A percentile compares a stretch with the other conserved stretches of the same genome.
phyloP scores from a whole-genome alignment of 805 yeast species.

The Metschnikowia aberdeeniae region DNA sequence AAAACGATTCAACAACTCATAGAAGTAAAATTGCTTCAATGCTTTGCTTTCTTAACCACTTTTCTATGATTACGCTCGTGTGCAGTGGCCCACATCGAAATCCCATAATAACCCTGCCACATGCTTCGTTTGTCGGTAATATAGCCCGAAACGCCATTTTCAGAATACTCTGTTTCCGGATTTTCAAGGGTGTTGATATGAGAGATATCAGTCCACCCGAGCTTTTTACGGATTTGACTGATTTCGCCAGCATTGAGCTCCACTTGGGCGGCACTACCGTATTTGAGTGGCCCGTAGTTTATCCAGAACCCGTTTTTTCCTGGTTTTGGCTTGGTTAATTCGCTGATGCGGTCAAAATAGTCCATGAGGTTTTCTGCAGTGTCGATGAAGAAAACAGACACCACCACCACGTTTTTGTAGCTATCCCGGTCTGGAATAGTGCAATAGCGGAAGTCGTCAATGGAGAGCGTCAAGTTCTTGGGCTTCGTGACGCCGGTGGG shows the following conservation, averaged over 20 bases:
- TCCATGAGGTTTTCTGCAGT: slow-evolving; percentile 85
- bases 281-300: slow-evolving; percentile 87
- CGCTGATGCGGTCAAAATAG: slow-evolving; percentile 63
- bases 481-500: slow-evolving; percentile 37
- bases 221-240: slow-evolving; percentile 40
- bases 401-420: slow-evolving; percentile 50
- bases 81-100: slow-evolving; percentile 52
- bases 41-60: slow-evolving; percentile 3
- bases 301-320: slow-evolving; percentile 66
- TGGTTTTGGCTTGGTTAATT: slow-evolving; percentile 30
- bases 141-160: slow-evolving; percentile 47
- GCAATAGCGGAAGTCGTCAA: slow-evolving; percentile 65
- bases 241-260: slow-evolving; percentile 76
- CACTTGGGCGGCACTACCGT: slow-evolving; percentile 78
- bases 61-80: slow-evolving; percentile 21
- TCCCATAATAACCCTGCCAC: slow-evolving; percentile 78
- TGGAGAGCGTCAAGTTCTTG: slow-evolving; percentile 41
- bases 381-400: slow-evolving; percentile 78
- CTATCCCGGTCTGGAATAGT: slow-evolving; percentile 23
- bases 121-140: slow-evolving; percentile 60
- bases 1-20: not conserved
- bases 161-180: slow-evolving; percentile 5
- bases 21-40: not conserved
- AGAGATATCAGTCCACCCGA: slow-evolving; percentile 59
- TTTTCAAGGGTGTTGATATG: slow-evolving; percentile 13